Base-by-base conservation (phyloP, 1,284 basidiomycete genomes). In the Stygiomarasmius scandens region DNA sequence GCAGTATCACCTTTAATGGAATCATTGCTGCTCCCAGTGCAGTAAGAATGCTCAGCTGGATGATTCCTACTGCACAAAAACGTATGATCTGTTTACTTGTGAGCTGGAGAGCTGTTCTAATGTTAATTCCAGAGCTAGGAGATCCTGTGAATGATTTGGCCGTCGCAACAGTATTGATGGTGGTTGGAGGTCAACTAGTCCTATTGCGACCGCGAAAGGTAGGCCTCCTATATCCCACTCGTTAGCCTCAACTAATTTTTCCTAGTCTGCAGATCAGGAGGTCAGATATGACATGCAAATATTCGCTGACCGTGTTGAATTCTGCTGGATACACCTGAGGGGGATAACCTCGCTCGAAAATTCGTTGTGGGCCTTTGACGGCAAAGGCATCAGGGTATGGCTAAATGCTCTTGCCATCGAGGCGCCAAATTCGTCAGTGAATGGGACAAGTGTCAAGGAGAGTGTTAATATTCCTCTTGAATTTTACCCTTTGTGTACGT, bases 211-310 rank as follows among this genome's bases (percentile, higher is more conserved):
- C 94, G 4, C 77, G 92, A 63, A 92, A 93, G 79, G 93, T 88
- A 61, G 66, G 53, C 27, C 47, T 14, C 36, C n/a, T n/a, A n/a
- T 52, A 2, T 38, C 11, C 20, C 54, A 46, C 52, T 34, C 51
- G 54, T 22, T 49, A 52, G 16, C 51, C 36, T 64, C 61, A 32
- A 53, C 60, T 59, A 25, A 16, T 46, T 41, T 52, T 14, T 32
- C 47, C 1, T 58, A 93, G 86, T 86, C 92, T 0, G 92, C 85
- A 8, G 82, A 88, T 57, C 90, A 93, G 66, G 95, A 98, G 74
- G 93, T 98, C 60, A 93, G 92, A 62, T 99, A 99, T 71, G 96
- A 99, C 72, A 90, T 98, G 84, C 96, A 98, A 67, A 92, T 99
- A 45, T 89, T 99, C 25, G 94, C 96, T 0, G 94, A 98, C 66